phyloP scores from a whole-genome alignment of 2,329 filamentous ascomycete species.

The Verticillium albo-atrum region DNA sequence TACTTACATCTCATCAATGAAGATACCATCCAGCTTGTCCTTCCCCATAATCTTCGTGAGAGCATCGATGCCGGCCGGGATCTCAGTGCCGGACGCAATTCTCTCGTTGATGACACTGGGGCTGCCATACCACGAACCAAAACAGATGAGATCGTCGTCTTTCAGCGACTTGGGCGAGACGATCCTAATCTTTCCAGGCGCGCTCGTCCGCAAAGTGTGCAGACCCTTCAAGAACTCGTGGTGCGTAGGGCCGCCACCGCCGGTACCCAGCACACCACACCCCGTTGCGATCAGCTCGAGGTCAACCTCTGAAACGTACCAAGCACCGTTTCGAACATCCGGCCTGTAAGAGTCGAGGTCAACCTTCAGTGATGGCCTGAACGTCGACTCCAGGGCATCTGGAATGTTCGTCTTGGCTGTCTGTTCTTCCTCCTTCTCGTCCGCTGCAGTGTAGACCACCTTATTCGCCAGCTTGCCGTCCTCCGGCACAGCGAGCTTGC shows the following conservation, averaged over 20 bases:
- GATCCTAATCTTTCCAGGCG: constrained; percentile 31
- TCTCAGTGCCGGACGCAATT: constrained; percentile 29
- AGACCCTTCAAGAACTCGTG: constrained; percentile 41
- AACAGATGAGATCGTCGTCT: constrained; percentile 33
- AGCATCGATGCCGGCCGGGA: constrained; percentile 29
- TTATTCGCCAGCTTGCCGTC: constrained; percentile 8
- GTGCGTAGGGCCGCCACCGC: constrained; percentile 30
- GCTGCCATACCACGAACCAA: constrained; percentile 40
- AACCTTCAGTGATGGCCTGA: constrained; percentile 23
- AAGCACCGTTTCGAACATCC: constrained; percentile 22
- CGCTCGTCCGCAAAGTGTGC: constrained; percentile 27
- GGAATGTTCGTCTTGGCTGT: constrained; percentile 21
- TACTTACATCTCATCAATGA: constrained; percentile 32
- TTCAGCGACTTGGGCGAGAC: constrained; percentile 29
- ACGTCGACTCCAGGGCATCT: constrained; percentile 21
- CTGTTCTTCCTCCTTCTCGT: constrained; percentile 14
- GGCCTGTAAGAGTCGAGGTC: constrained; percentile 25
- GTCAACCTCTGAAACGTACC: constrained; percentile 31
- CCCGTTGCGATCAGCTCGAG: constrained; percentile 29
- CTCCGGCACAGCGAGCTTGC: constrained; percentile 23
- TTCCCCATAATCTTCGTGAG: constrained; percentile 25
- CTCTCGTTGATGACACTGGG: constrained; percentile 35
- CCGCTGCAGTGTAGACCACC: not conserved
- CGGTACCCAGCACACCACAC: constrained; percentile 30
- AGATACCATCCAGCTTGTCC: constrained; percentile 25